These are phyloP conservation scores for Phoenix dactylifera DNA, from an alignment of 176 grass and related monocot genomes.

Conservation along the genomic window DNA sequence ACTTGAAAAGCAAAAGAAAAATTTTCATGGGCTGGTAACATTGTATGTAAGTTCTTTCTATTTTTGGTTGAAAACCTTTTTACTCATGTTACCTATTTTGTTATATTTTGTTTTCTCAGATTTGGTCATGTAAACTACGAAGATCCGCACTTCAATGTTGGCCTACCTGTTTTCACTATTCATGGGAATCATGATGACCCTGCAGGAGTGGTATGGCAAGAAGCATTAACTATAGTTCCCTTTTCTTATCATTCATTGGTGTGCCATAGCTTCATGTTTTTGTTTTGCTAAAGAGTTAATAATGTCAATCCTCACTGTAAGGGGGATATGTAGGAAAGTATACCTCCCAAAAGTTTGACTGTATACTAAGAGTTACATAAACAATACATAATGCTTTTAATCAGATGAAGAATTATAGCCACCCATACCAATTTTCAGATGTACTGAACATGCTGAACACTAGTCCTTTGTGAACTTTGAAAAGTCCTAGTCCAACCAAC, in stretches of 20 bases:
- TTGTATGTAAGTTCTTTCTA: too few relatives aligned
- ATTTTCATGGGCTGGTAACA: too few relatives aligned
- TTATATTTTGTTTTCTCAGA: conserved; percentile 24
- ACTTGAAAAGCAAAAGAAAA: too few relatives aligned
- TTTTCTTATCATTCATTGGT: neutral
- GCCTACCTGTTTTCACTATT: conserved; percentile 79
- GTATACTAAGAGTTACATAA: too few relatives aligned
- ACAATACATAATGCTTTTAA: too few relatives aligned
- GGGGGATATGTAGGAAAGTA: too few relatives aligned
- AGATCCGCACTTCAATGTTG: conserved; percentile 68
- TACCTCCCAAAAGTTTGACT: too few relatives aligned
- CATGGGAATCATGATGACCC: conserved; percentile 84
- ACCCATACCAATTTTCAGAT: too few relatives aligned
- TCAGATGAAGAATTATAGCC: too few relatives aligned
- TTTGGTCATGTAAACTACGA: conserved; percentile 75
- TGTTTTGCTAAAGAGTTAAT: neutral
- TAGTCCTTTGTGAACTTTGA: too few relatives aligned
- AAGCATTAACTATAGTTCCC: neutral
- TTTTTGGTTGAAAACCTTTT: neutral
- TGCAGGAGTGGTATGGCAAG: conserved; percentile 58
- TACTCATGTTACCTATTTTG: neutral
- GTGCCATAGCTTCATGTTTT: neutral
- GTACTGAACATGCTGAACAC: too few relatives aligned
- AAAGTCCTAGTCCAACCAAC: too few relatives aligned
- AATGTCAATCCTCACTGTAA: neutral